These are phyloP conservation scores for Acanthamoeba lenticulata DNA, from an alignment of 208 protist genomes.

Conservation along the genomic window DNA sequence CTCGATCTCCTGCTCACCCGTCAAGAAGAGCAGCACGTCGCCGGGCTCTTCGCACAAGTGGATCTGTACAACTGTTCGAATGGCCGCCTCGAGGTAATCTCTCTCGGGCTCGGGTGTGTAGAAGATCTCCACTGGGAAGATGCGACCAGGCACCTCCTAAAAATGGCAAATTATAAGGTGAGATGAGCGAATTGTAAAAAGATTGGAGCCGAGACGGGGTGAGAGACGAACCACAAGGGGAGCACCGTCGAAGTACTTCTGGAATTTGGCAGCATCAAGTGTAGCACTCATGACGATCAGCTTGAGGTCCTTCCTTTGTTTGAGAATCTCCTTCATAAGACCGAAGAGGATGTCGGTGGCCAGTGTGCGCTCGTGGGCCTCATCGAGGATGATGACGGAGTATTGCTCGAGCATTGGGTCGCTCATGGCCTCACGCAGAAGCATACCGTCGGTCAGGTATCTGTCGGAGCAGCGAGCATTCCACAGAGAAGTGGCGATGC, in stretches of 20 bases:
- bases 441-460: constrained; percentile 92
- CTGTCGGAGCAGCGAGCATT: too few relatives aligned
- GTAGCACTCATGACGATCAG: constrained; percentile 95
- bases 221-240: constrained; percentile 85
- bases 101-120: constrained; percentile 92
- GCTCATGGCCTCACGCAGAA: constrained; percentile 90
- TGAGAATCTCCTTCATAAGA: constrained; percentile 89
- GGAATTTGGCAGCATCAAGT: constrained; percentile 93
- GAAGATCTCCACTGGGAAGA: constrained; percentile 91
- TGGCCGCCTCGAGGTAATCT: constrained; percentile 94
- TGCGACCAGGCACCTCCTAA: constrained; percentile 86
- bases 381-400: constrained; percentile 91
- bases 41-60: constrained; percentile 87
- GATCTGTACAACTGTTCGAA: constrained; percentile 90
- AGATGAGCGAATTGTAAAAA: constrained; percentile 5
- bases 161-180: neutral
- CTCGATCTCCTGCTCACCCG: constrained; percentile 98
- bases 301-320: constrained; percentile 89
- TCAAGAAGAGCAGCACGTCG: constrained; percentile 99
- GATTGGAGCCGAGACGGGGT: too few relatives aligned
- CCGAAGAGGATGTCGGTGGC: constrained; percentile 91
- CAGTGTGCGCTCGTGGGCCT: constrained; percentile 98
- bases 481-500: too few relatives aligned
- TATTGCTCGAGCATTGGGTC: constrained; percentile 90
- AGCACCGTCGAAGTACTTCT: constrained; percentile 91